Conservation (phyloP, 805 yeast species). For the Wickerhamiella occidentalis region DNA sequence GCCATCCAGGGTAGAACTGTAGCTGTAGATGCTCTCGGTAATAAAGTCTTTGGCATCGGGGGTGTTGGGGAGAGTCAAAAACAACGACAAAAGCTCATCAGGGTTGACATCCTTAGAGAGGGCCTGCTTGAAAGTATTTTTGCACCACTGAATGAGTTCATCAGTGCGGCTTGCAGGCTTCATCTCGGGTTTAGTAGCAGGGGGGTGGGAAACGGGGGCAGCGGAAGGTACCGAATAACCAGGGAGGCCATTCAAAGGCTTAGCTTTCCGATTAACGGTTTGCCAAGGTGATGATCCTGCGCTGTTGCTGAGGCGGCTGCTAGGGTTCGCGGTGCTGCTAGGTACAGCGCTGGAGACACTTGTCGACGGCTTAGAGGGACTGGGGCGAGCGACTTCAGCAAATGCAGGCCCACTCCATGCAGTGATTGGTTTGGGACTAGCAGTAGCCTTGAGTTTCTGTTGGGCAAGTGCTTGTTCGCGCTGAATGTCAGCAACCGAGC, state of each 20-base stretch:
- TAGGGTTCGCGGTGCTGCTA: neutral
- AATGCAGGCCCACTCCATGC: conserved; percentile 9
- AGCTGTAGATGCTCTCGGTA: conserved; percentile 79
- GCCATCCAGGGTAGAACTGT: conserved; percentile 72
- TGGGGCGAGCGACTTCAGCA: conserved; percentile 7
- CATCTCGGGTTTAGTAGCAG: neutral
- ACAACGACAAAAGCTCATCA: conserved; percentile 67
- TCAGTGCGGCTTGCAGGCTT: conserved; percentile 24
- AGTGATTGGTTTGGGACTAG: conserved; percentile 9
- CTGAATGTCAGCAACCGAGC: conserved; percentile 29
- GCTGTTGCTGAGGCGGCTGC: neutral
- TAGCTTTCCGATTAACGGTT: conserved; percentile 14
- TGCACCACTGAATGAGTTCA: conserved; percentile 33
- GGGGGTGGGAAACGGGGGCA: conserved; percentile 11
- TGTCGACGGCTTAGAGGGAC: neutral
- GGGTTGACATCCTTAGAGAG: conserved; percentile 64
- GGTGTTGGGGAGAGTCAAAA: conserved; percentile 67
- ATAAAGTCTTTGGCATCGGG: conserved; percentile 71
- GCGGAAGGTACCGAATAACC: conserved; percentile 8
- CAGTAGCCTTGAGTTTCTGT: conserved; percentile 4
- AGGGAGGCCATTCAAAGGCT: conserved; percentile 10
- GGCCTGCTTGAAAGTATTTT: conserved; percentile 29
- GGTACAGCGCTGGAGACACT: neutral
- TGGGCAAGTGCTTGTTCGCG: conserved; percentile 27
- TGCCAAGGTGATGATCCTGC: conserved; percentile 10